A percentile compares a stretch with the other conserved stretches of the same genome.
These are phyloP conservation scores for Magnaporthiopsis poae DNA, from an alignment of 2,329 filamentous ascomycete species.

Conservation along the genomic window DNA sequence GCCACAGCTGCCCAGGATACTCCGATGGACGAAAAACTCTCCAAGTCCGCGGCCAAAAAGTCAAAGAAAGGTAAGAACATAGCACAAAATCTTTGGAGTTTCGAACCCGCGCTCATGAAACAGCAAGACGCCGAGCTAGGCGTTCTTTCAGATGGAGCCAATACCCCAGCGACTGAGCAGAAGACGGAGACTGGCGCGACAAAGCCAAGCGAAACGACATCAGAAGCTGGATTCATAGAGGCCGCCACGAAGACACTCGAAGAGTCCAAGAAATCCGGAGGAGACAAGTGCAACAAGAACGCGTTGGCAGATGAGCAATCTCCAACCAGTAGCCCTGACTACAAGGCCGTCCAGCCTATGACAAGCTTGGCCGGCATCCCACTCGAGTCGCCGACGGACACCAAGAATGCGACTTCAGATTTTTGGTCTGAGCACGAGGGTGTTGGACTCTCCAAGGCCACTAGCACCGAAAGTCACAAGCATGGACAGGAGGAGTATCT, in stretches of 20 bases:
- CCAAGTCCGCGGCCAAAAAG: slow-evolving; percentile 20
- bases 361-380: too few species aligned
- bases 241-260: slow-evolving; percentile 15
- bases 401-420: not conserved
- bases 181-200: not conserved
- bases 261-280: slow-evolving; percentile 21
- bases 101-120: slow-evolving; percentile 7
- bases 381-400: too few species aligned
- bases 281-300: not conserved
- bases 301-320: too few species aligned
- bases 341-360: too few species aligned
- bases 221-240: not conserved
- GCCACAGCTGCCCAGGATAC: not conserved
- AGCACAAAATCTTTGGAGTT: slow-evolving; percentile 11
- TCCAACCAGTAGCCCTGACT: too few species aligned
- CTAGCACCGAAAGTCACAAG: not conserved
- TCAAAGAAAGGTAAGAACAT: slow-evolving; percentile 24
- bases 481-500: slow-evolving; percentile 12
- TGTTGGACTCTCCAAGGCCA: not conserved
- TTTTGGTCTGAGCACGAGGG: not conserved
- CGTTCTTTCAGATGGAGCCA: not conserved
- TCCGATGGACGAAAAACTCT: slow-evolving; percentile 12
- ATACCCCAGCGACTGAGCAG: not conserved
- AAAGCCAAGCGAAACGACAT: not conserved
- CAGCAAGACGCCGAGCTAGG: not conserved